Base-by-base conservation (phyloP, 2,329 filamentous ascomycete species). In the Clarireedia homoeocarpa region DNA sequence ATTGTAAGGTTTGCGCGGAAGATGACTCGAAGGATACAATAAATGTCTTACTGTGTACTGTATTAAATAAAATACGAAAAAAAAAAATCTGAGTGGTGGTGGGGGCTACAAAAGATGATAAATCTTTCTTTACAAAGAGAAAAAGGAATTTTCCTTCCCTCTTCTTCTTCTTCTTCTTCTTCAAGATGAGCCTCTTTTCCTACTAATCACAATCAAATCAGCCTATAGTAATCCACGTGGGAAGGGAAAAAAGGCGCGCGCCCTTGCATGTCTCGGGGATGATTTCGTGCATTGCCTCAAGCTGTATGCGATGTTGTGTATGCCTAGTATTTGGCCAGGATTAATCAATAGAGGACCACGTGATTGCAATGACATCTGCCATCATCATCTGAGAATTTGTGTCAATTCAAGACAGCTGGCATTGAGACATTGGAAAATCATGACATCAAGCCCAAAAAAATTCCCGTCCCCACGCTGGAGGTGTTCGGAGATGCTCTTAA, bases 291-390 rank as follows among this genome's bases (percentile, higher is more conserved):
- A 55, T 55, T 9, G 27, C 47, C 53, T 45, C 47, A 50, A 34
- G 26, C 14, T 55, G 23, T 20, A 23, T 34, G 20, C 38, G 38
- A 24, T 23, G 27, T n/a, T 42, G 26, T 55, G 14, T 42, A 30
- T 54, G 15, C 27, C 36, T 3, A 4, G 20, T 48, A 14, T 51
- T 5, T 14, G 27, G 4, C 39, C 14, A 39, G 17, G 12, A 40
- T 42, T 15, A n/a, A 4, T 42, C 15, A n/a, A 20, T 20, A 20
- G 20, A 2, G 14, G 20, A 23, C 14, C 53, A 51, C 53, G 53
- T 55, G 53, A 55, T 55, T 20, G 24, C 23, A 26, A 48, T 55
- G 39, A 51, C 53, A 55, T 55, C 53, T 55, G 53, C 53, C 53
- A 55, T 26, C 20, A 55, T 55, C 53, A 55, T 51, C 26, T 45